Percentiles rank a stretch among this genome's conserved stretches.
These are phyloP conservation scores for Phytophthora cryptogea DNA, from an alignment of 352 stramenopile genomes.

Conservation along the genomic window DNA sequence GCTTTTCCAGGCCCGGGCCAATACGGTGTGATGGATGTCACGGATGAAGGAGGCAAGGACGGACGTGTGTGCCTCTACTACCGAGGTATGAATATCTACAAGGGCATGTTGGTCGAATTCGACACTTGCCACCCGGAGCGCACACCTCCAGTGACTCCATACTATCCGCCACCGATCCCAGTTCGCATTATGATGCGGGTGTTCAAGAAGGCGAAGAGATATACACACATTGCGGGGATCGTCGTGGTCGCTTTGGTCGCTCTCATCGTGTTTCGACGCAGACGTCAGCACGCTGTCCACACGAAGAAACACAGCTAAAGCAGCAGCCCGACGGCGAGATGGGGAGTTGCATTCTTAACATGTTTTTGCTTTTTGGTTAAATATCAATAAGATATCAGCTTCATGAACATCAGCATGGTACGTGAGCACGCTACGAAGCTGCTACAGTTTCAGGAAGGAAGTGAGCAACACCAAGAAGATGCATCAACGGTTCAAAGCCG, in stretches of 20 bases:
- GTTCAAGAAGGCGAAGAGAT: constrained; percentile 66
- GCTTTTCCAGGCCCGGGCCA: constrained; percentile 77
- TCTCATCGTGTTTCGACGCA: constrained; percentile 27
- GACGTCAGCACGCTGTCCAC: constrained; percentile 21
- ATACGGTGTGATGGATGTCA: constrained; percentile 84
- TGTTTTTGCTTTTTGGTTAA: constrained; percentile 21
- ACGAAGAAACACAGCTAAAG: constrained; percentile 39
- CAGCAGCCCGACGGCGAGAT: not conserved
- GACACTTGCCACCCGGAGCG: constrained; percentile 73
- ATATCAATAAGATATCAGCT: constrained; percentile 18
- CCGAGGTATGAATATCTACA: constrained; percentile 61
- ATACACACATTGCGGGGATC: constrained; percentile 13
- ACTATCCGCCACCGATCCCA: constrained; percentile 64
- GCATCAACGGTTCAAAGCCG: constrained; percentile 84
- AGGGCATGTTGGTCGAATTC: constrained; percentile 70
- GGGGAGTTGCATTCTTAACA: constrained; percentile 17
- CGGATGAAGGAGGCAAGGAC: constrained; percentile 66
- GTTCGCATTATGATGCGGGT: constrained; percentile 58
- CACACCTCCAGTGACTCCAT: constrained; percentile 57
- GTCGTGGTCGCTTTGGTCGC: constrained; percentile 20
- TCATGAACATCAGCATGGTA: not conserved
- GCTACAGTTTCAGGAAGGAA: constrained; percentile 49
- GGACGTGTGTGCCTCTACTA: constrained; percentile 70
- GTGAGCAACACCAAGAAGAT: constrained; percentile 59
- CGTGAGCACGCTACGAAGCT: constrained; percentile 6